A percentile compares a stretch with the other conserved stretches of the same genome.
Evolutionary conservation across 805 yeast species (phyloP).

Genomic region (Huiozyma sinensis): DNA sequence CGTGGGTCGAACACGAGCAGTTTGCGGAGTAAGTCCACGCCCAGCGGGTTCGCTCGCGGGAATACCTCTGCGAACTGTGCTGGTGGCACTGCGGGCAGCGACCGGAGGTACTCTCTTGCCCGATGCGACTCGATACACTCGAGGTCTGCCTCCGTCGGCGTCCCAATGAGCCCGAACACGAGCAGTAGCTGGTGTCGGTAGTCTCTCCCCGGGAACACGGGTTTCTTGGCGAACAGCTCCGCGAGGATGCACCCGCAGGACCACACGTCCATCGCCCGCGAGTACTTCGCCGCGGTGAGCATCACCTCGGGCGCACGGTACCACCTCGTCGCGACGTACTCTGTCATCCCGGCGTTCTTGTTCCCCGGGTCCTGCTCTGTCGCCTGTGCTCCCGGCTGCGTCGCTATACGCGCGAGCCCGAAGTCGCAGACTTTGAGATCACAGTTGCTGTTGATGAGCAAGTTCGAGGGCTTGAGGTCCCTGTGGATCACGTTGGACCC

Average conservation of each 20-base stretch:
- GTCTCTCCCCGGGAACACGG: conserved; percentile 89
- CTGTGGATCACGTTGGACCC: conserved; percentile 91
- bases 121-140: conserved; percentile 64
- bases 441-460: conserved; percentile 81
- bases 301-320: conserved; percentile 96
- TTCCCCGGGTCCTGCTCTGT: conserved; percentile 23
- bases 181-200: conserved; percentile 83
- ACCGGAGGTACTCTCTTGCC: conserved; percentile 79
- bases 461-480: conserved; percentile 82
- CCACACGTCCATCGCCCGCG: conserved; percentile 95
- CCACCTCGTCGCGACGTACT: conserved; percentile 96
- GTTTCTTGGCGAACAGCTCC: conserved; percentile 76
- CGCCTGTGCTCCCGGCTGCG: conserved; percentile 22
- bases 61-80: conserved; percentile 23
- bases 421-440: conserved; percentile 92
- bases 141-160: conserved; percentile 71
- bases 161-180: conserved; percentile 77
- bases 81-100: conserved; percentile 53
- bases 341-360: conserved; percentile 53
- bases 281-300: conserved; percentile 87
- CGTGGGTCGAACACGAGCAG: conserved; percentile 76
- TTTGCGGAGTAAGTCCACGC: conserved; percentile 55
- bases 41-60: conserved; percentile 49
- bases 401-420: conserved; percentile 60
- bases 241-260: conserved; percentile 93